phyloP scores from a whole-genome alignment of 345 rosid genomes.

The Hibiscus tridactylites region DNA sequence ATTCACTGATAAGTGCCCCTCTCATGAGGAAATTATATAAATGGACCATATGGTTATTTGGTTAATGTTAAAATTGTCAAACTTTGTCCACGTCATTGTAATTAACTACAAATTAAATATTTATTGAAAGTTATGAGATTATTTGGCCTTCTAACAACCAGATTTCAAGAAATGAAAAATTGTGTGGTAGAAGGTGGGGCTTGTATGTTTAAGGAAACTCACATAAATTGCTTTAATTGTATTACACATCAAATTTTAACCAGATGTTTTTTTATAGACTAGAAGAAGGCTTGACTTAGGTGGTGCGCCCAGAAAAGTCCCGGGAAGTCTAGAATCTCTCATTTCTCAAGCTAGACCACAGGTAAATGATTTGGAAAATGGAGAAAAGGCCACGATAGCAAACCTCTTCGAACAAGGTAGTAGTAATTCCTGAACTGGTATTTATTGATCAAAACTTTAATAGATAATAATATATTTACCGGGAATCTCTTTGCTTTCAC shows the following conservation, averaged over 20 bases:
- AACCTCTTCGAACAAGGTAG: constrained; percentile 96
- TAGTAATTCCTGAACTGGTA: background rate
- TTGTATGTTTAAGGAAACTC: background rate
- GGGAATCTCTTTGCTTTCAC: constrained; percentile 12
- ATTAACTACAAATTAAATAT: background rate
- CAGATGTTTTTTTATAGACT: constrained; percentile 33
- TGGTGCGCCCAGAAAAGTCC: constrained; percentile 38
- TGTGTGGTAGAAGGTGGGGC: background rate
- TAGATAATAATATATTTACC: constrained; percentile 1
- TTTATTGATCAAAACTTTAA: background rate
- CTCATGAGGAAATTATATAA: background rate
- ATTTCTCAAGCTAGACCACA: constrained; percentile 51
- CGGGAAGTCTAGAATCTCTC: constrained; percentile 46
- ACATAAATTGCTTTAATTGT: background rate
- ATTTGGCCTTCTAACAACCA: background rate
- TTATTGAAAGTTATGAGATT: background rate
- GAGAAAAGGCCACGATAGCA: constrained; percentile 74
- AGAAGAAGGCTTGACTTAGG: constrained; percentile 63
- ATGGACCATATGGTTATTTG: background rate
- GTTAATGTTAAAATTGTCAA: background rate
- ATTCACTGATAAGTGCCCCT: background rate
- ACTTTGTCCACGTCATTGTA: background rate
- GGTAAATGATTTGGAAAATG: constrained; percentile 48
- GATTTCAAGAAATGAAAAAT: background rate
- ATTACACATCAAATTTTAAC: constrained; percentile 3